Base-by-base conservation (phyloP, 2,329 filamentous ascomycete species). In the Fusarium sp. region DNA sequence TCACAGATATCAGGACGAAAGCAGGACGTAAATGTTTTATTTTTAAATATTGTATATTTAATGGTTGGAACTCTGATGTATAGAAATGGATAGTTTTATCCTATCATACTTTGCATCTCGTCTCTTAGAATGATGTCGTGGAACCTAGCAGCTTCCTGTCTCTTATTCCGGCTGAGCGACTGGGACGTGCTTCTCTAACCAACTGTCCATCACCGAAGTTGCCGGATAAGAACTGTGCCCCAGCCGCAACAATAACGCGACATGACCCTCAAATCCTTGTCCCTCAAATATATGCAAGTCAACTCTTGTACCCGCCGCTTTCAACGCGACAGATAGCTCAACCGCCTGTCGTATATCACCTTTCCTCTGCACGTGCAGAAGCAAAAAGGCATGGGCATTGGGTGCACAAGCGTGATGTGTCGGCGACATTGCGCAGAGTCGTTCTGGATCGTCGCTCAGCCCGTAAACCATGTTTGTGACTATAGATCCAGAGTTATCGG, bases 271-370 rank as follows among this genome's bases (percentile, higher is more conserved):
- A 6, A 61, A 61, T 0, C 46, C 47, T 9, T 61, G 39, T 4
- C 57, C 57, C 6, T 61, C 56, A 14, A 61, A 61, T 2, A 61
- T 28, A 7, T 45, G 23, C 9, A 61, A 14, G 15, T 61, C 28
- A 8, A 19, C 56, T 3, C 7, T 17, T 1, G 56, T 61, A 3
- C 40, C 46, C 6, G 34, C 26, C 5, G 56, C 56, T 11, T 54
- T 46, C 4, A 61, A 9, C 0, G 32, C 26, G 6, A 15, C 26
- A 21, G 28, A 24, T 2, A 61, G n/a, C 6, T 61, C 57, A 17
- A 45, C 40, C 3, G 57, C 57, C 7, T 61, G 56, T 2, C 57
- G 9, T 2, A 61, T 46, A 1, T 20, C 57, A 0, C 57, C 57
- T 3, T 46, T 61, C 2, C 57, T 50, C 17, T 45, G 57, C 1